These are phyloP conservation scores for Metschnikowia gelsemii DNA, from an alignment of 805 yeast genomes.

Conservation along the genomic window DNA sequence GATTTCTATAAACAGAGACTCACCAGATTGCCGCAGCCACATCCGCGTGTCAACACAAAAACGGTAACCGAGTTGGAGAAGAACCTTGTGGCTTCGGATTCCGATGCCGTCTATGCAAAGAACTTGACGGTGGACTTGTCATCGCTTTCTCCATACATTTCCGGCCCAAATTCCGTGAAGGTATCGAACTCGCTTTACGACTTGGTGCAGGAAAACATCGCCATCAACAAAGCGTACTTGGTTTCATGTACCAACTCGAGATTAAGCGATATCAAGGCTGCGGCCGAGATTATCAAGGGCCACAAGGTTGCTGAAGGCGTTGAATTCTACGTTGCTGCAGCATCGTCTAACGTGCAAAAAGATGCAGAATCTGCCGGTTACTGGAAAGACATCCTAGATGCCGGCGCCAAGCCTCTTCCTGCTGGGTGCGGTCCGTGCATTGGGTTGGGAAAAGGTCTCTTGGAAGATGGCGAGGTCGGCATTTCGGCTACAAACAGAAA, in stretches of 20 bases:
- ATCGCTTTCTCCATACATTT: conserved; percentile 80
- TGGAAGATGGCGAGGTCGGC: conserved; percentile 96
- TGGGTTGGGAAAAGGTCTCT: conserved; percentile 91
- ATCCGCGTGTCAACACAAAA: conserved; percentile 73
- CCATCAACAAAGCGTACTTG: conserved; percentile 88
- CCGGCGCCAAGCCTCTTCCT: conserved; percentile 93
- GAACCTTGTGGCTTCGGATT: conserved; percentile 54
- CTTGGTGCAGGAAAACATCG: conserved; percentile 67
- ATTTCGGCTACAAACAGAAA: conserved; percentile 98
- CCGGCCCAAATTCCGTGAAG: conserved; percentile 98
- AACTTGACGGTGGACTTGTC: conserved; percentile 76
- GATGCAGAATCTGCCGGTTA: conserved; percentile 92
- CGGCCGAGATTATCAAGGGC: conserved; percentile 83
- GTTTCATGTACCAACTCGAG: conserved; percentile 98
- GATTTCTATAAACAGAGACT: conserved; percentile 74
- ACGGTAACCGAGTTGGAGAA: conserved; percentile 54
- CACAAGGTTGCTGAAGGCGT: conserved; percentile 85
- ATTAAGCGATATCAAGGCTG: conserved; percentile 87
- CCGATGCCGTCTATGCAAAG: conserved; percentile 85
- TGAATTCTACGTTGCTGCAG: conserved; percentile 96
- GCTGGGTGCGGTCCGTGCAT: conserved; percentile 99
- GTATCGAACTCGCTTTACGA: conserved; percentile 76
- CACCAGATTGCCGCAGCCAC: conserved; percentile 60
- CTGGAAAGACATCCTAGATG: conserved; percentile 84
- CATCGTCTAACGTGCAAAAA: conserved; percentile 86